A percentile compares a stretch with the other conserved stretches of the same genome.
Conservation (phyloP, 139 green algal genomes). For the Volvox reticuliferus region DNA sequence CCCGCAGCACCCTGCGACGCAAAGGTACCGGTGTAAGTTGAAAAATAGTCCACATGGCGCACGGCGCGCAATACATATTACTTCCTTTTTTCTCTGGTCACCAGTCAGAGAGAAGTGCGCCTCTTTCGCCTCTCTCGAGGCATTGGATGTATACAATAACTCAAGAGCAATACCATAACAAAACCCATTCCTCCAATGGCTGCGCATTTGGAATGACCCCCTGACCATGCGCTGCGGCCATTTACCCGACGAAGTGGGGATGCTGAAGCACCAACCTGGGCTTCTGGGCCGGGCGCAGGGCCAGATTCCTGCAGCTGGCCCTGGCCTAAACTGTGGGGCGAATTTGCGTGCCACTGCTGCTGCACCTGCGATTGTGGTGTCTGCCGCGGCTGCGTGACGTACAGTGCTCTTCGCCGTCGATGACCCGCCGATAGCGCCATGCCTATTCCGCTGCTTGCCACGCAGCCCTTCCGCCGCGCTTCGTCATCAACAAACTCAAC, state of each 20-base stretch:
- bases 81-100: background rate
- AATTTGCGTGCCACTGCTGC: background rate
- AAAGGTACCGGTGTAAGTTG: too few species aligned
- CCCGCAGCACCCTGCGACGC: background rate
- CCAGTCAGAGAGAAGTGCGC: background rate
- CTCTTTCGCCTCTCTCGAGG: background rate
- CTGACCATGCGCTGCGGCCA: background rate
- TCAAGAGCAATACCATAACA: background rate
- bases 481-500: constrained; percentile 23
- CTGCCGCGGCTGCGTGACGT: background rate
- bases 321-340: background rate
- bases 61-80: background rate
- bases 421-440: background rate
- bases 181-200: background rate
- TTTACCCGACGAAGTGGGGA: background rate
- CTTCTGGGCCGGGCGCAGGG: background rate
- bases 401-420: constrained; percentile 14
- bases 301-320: background rate
- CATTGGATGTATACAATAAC: background rate
- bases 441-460: background rate
- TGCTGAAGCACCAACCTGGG: background rate
- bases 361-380: background rate
- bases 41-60: background rate
- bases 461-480: background rate
- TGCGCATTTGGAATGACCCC: background rate